phyloP scores from a whole-genome alignment of 1,284 basidiomycete genomes.

The Ustilago crameri region DNA sequence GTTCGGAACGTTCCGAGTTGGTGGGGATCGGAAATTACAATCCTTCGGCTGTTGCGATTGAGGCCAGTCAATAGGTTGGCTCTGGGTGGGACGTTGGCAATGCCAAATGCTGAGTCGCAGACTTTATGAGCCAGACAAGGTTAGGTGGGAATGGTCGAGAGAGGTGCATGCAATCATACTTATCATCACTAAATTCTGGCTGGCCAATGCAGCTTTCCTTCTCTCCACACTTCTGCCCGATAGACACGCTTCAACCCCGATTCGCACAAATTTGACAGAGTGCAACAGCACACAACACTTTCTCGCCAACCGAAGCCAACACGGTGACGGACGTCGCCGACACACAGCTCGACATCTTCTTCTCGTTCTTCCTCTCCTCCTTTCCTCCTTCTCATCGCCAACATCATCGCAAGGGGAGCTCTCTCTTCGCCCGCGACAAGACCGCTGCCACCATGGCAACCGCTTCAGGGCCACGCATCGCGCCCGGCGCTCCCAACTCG shows the following conservation, averaged over 20 bases:
- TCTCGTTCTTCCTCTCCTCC: background rate
- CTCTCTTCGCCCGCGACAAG: background rate
- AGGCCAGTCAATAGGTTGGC: too few species aligned
- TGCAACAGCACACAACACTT: too few species aligned
- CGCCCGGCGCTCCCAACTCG: conserved; percentile 26
- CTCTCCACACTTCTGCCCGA: background rate
- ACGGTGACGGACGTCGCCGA: too few species aligned
- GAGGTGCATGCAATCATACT: too few species aligned
- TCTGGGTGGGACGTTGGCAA: too few species aligned
- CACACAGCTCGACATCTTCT: background rate
- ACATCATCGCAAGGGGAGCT: background rate
- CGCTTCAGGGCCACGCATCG: conserved; percentile 19
- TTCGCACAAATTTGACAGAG: background rate
- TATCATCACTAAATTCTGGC: background rate
- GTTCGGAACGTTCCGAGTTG: background rate
- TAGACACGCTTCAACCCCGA: conserved; percentile 4
- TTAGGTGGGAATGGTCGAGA: background rate
- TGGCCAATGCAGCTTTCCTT: conserved; percentile 2
- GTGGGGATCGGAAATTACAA: background rate
- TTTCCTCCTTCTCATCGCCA: background rate
- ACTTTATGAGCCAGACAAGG: background rate
- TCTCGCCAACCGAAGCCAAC: too few species aligned
- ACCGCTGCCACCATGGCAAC: conserved; percentile 10
- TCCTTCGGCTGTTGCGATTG: background rate
- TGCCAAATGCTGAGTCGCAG: too few species aligned